Evolutionary conservation across 192 early-diverging fungal genomes (phyloP).

Genomic region (Coemansia sp.): DNA sequence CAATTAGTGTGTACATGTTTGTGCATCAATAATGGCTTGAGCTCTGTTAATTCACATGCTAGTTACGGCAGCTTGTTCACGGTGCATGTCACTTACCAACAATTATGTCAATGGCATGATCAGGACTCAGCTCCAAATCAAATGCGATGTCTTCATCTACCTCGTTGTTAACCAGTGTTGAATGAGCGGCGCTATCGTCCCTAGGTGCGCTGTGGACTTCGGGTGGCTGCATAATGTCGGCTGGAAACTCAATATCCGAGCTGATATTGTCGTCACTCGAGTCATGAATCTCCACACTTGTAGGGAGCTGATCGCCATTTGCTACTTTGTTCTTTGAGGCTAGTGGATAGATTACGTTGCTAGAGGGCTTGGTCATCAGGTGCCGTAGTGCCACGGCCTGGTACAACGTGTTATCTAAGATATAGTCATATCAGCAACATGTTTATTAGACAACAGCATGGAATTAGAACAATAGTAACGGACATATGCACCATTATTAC

Average conservation of each 20-base stretch:
- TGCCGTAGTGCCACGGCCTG: background rate
- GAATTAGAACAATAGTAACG: background rate
- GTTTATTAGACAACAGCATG: background rate
- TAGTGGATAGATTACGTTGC: background rate
- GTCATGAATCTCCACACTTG: constrained; percentile 27
- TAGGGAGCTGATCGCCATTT: background rate
- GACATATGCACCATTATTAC: background rate
- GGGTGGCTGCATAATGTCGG: constrained; percentile 12
- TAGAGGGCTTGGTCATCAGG: background rate
- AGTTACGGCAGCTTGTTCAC: background rate
- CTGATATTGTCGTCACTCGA: constrained; percentile 33
- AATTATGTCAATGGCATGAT: constrained; percentile 22
- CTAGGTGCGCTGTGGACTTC: background rate
- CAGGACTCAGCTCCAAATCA: constrained; percentile 20
- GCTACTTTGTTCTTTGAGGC: background rate
- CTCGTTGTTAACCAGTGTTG: background rate
- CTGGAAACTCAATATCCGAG: constrained; percentile 23
- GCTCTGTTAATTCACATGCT: background rate
- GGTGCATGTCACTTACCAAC: constrained; percentile 11
- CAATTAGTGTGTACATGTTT: background rate
- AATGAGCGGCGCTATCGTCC: background rate
- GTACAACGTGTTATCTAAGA: background rate
- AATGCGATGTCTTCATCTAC: constrained; percentile 1
- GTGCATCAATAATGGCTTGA: background rate
- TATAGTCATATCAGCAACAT: background rate